Base-by-base conservation (phyloP, 1,139 yeast genomes). In the Meyerozyma elateridarum region DNA sequence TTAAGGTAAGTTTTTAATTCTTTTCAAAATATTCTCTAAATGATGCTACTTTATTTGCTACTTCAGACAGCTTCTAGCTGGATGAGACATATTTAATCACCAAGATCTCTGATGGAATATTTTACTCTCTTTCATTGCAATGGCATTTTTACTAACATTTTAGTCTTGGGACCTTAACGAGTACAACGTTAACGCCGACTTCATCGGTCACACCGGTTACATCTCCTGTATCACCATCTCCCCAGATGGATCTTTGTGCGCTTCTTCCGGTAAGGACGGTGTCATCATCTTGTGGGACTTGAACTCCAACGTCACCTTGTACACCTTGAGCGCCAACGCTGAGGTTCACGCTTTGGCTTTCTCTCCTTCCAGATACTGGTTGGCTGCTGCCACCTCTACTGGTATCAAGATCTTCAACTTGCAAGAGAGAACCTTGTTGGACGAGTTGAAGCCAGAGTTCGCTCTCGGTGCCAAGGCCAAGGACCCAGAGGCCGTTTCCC, bases 301-400 rank as follows among this genome's bases (percentile, higher is more conserved):
- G 73, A 79, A 82, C 79, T 70, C 79, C 58, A 81, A 85, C 76
- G 70, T 73, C 66, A 84, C 91, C 62, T 78, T 89, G 63, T 91
- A 88, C 95, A 83, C 96, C 62, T 82, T 91, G 70, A 76, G 78
- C 60, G 93, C 96, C 55, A 87, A 93, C 68, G 93, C 91, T 63
- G 98, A 91, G 79, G 91, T 93, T 57, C 87, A 85, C 73, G 93
- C 96, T 65, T 82, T 91, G 66, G 95, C 96, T 60, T 93, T 91
- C 95, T 89, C 98, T 68, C 98, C 99, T 74, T 85, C 87, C 95
- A 89, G 98, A 84, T 93, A 87, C 93, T 91, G 98, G 98, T 85
- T 93, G 70, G 93, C 96, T 68, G 98, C 97, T 74, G 98, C 98
- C 63, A 91, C 99, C 59, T 76, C 96, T 52, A 74, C 96, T 54